Evolutionary conservation across 2,329 filamentous ascomycete genomes (phyloP), one percentile per base, ranked within the genome.

Genomic region (Fusarium azukiicola): DNA sequence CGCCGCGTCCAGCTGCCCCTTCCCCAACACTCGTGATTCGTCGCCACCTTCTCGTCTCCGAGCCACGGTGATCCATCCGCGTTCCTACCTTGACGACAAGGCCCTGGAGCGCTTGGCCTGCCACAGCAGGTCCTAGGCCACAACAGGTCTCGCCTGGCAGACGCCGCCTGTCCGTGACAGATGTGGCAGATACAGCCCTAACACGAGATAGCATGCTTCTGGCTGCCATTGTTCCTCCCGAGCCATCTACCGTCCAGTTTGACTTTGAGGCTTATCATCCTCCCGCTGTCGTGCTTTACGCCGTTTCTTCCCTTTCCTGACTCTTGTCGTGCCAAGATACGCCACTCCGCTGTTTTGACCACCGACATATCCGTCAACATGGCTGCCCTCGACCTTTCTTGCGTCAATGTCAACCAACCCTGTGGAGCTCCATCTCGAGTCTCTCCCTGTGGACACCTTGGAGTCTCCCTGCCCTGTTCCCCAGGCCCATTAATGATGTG

Each of bases 201-300:
- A 68, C 23, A 49, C 36, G 38, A 68, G 50, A 49, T 52, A 47
- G 47, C 38, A 32, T 68, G 42, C 52, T 42, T 58, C 36, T 44
- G 27, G 27, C 40, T 42, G 56, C 61, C 71, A 74, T 67, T 36
- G 36, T 68, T 42, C 50, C 47, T 38, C 19, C 46, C 46, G 12
- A 42, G 38, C 46, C 38, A 38, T 50, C 61, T 64, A 8, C 61
- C 40, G 49, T 61, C 50, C 50, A 27, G 42, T 56, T 58, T 72
- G 64, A 72, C 70, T 79, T 74, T 44, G 42, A 61, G 36, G 54
- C 64, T 74, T 61, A 61, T 66, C 71, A 27, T 54, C 58, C 71
- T 79, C 71, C 66, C 74, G 72, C 66, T 69, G 64, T 71, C 71
- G 52, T 77, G 54, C 56, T 66, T 46, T n/a, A 68, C 64, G 72